Evolutionary conservation across 2,329 filamentous ascomycete genomes (phyloP).

Genomic region (Calonectria pauciramosa): DNA sequence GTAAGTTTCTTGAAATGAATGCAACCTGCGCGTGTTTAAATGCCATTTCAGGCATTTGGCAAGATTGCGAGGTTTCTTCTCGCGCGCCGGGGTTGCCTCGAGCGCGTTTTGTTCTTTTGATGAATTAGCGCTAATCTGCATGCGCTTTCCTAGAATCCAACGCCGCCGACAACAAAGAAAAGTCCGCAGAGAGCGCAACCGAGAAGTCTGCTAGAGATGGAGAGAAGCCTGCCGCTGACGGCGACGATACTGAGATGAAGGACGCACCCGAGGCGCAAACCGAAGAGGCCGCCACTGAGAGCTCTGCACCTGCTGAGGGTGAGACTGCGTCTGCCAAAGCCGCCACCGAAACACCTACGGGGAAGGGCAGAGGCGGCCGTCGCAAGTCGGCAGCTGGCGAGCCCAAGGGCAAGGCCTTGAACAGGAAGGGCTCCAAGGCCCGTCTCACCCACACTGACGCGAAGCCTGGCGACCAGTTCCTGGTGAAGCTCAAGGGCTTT

Average conservation of each 20-base stretch:
- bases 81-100: slow-evolving; percentile 30
- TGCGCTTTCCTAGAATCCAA: slow-evolving; percentile 44
- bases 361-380: slow-evolving; percentile 67
- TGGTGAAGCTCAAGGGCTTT: slow-evolving; percentile 94
- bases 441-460: slow-evolving; percentile 82
- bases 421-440: slow-evolving; percentile 85
- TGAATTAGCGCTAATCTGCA: slow-evolving; percentile 46
- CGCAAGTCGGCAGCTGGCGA: slow-evolving; percentile 82
- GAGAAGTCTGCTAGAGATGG: slow-evolving; percentile 45
- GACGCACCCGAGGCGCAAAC: slow-evolving; percentile 50
- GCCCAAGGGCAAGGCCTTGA: slow-evolving; percentile 83
- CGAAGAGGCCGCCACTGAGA: slow-evolving; percentile 48
- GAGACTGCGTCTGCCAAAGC: slow-evolving; percentile 44
- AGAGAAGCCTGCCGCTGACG: slow-evolving; percentile 45
- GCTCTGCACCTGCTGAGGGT: slow-evolving; percentile 41
- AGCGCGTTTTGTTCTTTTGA: slow-evolving; percentile 40
- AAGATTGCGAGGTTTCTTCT: slow-evolving; percentile 10
- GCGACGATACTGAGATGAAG: slow-evolving; percentile 68
- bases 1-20: slow-evolving; percentile 45
- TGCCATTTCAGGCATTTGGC: neutral
- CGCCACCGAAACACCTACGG: slow-evolving; percentile 46
- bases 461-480: slow-evolving; percentile 90
- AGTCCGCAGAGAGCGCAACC: slow-evolving; percentile 47
- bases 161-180: slow-evolving; percentile 46
- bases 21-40: slow-evolving; percentile 22